Percentiles rank a stretch among this genome's conserved stretches.
Evolutionary conservation across 768 basidiomycete genomes (phyloP).

Genomic region (Nidula microcarpa): DNA sequence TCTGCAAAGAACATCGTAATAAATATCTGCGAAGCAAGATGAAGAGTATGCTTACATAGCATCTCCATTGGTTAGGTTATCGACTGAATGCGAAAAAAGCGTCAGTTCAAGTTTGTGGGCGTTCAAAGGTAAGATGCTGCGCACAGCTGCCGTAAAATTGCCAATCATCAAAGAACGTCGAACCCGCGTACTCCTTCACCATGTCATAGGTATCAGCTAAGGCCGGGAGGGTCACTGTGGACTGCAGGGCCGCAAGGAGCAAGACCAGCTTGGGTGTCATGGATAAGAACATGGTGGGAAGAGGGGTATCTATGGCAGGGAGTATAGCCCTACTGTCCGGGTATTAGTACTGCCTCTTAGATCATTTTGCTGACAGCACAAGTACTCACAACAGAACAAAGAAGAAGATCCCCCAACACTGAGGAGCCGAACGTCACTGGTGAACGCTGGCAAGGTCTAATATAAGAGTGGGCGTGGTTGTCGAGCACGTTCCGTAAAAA

Average conservation of each 20-base stretch:
- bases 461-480: too few relatives aligned
- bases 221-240: slow-evolving; percentile 2
- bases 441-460: too few relatives aligned
- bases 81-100: slow-evolving; percentile 32
- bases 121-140: slow-evolving; percentile 11
- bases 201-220: slow-evolving; percentile 38
- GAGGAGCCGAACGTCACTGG: too few relatives aligned
- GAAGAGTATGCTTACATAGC: slow-evolving; percentile 32
- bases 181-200: slow-evolving; percentile 54
- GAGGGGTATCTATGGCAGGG: too few relatives aligned
- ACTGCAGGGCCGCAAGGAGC: not conserved
- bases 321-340: too few relatives aligned
- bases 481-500: too few relatives aligned
- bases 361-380: too few relatives aligned
- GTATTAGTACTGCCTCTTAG: too few relatives aligned
- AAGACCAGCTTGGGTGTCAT: not conserved
- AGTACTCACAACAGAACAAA: too few relatives aligned
- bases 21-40: not conserved
- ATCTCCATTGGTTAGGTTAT: slow-evolving; percentile 71
- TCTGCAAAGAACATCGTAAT: slow-evolving; percentile 20
- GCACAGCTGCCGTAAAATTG: slow-evolving; percentile 57
- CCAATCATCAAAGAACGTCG: slow-evolving; percentile 68
- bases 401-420: too few relatives aligned
- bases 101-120: not conserved
- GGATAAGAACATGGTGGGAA: not conserved